Base-by-base conservation (phyloP, 352 stramenopile genomes). In the Globisporangium paddicum region DNA sequence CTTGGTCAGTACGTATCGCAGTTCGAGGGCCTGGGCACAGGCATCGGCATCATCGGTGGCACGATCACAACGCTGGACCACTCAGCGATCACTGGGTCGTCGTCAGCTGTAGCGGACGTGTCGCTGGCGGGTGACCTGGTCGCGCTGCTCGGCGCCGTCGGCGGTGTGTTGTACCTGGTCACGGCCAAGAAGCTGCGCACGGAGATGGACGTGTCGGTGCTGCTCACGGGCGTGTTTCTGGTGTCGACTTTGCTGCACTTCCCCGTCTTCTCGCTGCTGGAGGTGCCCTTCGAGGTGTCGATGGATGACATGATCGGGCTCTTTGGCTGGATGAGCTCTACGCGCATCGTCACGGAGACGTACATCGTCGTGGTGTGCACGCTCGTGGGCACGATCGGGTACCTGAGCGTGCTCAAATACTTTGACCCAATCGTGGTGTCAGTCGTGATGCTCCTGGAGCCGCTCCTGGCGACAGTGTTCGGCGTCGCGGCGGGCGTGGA, bases 381-480 rank as follows among this genome's bases (percentile, higher is more conserved):
- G 35, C 69, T 93, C 13, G 59, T 96, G 0, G 87, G 89, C 53
- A 95, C 85, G 11, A 79, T 93, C 42, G 87, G 87, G 11, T 97
- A 95, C 60, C 64, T 97, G 44, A 75, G 75, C 3, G 84, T 92
- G 11, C 88, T 97, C 77, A 96, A 97, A 55, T 96, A 97, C 69
- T 97, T 97, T 45, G 83, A 93, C 44, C 77, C 88, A 25, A 89
- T 97, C 52, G 87, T 96, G 23, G 75, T 96, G 32, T 88, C 87
- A 8, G 89, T 95, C 30, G 87, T 95, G 32, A 94, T 91, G 72
- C 70, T 97, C 11, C 63, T 96, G n/a, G 88, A 97, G 67, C 89
- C 89, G 11, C 69, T 95, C 45, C 46, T 93, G 11, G 88, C 80
- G 3, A 75, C 77, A 3, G 72, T 87, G 19, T 89, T 96, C 63